Conservation (phyloP, 257 asterid genomes). For the Solanum pennellii region DNA sequence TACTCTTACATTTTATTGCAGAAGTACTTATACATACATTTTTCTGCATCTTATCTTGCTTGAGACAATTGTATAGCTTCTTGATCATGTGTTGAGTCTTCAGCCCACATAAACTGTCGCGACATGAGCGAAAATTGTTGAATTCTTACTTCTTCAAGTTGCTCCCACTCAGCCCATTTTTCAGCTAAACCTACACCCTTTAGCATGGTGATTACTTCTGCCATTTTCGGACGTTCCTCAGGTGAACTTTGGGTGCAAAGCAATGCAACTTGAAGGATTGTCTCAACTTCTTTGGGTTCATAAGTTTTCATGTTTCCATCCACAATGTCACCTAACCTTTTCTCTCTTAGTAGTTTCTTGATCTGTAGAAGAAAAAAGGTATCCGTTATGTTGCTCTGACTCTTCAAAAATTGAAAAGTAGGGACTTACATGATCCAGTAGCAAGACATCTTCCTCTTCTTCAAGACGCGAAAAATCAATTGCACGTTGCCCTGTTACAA, state of each 20-base stretch:
- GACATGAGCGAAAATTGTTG: conserved; percentile 44
- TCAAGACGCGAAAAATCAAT: conserved; percentile 82
- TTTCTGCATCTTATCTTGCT: conserved; percentile 33
- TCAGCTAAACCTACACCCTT: conserved; percentile 68
- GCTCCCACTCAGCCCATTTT: conserved; percentile 96
- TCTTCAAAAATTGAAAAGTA: neutral
- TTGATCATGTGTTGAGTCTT: conserved; percentile 68
- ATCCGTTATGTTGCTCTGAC: neutral
- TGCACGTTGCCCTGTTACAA: conserved; percentile 85
- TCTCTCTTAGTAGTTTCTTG: conserved; percentile 61
- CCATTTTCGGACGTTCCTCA: conserved; percentile 77
- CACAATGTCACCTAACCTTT: conserved; percentile 55
- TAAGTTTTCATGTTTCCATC: conserved; percentile 42
- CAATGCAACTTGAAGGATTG: conserved; percentile 70
- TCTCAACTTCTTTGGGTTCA: conserved; percentile 53
- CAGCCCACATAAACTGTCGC: conserved; percentile 58
- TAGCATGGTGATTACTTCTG: conserved; percentile 64
- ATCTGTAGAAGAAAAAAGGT: conserved; percentile 23
- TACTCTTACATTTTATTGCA: neutral
- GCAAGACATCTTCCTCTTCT: conserved; percentile 88
- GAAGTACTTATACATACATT: neutral
- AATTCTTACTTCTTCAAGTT: conserved; percentile 42
- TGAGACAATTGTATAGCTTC: conserved; percentile 77
- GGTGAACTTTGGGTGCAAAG: conserved; percentile 76
- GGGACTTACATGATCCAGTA: conserved; percentile 71